Conservation (phyloP, 176 grass and related monocot genomes). For the Oryza punctata region DNA sequence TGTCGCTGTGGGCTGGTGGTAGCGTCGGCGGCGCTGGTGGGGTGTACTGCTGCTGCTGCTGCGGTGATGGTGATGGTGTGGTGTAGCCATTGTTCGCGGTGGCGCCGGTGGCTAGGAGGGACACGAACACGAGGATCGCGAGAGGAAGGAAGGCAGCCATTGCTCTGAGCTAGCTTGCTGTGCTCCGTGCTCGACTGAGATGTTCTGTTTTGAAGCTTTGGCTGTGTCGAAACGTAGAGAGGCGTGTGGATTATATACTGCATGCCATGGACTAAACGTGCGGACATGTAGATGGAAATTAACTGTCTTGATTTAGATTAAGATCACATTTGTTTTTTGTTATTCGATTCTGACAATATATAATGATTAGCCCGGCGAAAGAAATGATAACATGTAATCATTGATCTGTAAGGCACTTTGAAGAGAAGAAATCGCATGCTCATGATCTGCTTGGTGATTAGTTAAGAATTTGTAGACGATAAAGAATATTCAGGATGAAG, state of each 20-base stretch:
- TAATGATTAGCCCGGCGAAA: not conserved
- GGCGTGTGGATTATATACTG: not conserved
- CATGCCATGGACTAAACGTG: conserved; percentile 37
- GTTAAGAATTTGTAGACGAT: too few relatives aligned
- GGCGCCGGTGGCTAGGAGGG: conserved; percentile 22
- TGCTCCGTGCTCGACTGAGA: not conserved
- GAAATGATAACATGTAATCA: too few relatives aligned
- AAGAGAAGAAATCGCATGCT: too few relatives aligned
- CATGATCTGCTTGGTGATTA: too few relatives aligned
- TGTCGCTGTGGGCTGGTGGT: not conserved
- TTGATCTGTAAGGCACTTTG: too few relatives aligned
- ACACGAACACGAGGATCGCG: conserved; percentile 25
- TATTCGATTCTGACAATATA: not conserved
- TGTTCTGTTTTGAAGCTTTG: not conserved
- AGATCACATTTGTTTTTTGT: not conserved
- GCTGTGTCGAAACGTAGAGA: conserved; percentile 6
- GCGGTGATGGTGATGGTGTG: not conserved
- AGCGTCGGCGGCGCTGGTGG: too few relatives aligned
- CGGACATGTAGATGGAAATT: conserved; percentile 28
- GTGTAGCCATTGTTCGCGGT: not conserved
- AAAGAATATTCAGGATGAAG: too few relatives aligned
- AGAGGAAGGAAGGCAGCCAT: conserved; percentile 36
- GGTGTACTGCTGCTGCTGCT: too few relatives aligned
- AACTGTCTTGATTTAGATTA: not conserved
- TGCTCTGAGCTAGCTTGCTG: not conserved